Evolutionary conservation across 192 early-diverging fungal genomes (phyloP), one percentile per base, ranked within the genome.

Genomic region (Ambispora gerdemannii): DNA sequence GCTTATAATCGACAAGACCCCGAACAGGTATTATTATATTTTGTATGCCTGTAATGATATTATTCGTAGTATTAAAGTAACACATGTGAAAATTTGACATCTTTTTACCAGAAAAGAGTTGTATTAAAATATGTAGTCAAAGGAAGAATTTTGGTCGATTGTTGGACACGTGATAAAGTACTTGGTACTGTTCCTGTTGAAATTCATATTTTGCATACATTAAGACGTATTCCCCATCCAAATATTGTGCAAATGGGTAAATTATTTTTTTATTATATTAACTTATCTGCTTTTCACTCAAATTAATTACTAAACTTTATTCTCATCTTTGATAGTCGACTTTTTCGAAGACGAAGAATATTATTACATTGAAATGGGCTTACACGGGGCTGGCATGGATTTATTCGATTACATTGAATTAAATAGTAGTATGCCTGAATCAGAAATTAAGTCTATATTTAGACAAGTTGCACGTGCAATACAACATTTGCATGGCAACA

Each of bases 111-210:
- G 72, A 72, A 73, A 62, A 81, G 78, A 32, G 77, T 87, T 25
- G 89, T 91, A 52, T 76, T 91, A 67, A 91, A 91, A 67, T 90
- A 87, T 71, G 83, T 91, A 53, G 82, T 88, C 64, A 89, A 91
- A 74, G 83, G 83, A 27, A 80, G 84, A 47, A 85, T 89, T 43
- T 77, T 87, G 19, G 83, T 83, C 7, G 84, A 84, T 56, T 83
- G 79, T 33, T 92, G 90, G 90, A 90, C 81, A 50, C 80, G 84
- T 59, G 90, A 90, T 64, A 73, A 82, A 67, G 66, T 77, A 24
- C 71, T 89, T n/a, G 87, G 84, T 4, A 79, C 85, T 69, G 81
- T 95, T 8, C 91, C 93, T 1, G 79, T 84, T 38, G 93, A 95
- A 73, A 87, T 92, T 17, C 88, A 87, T 70, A 84, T 93, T 36